phyloP scores from a whole-genome alignment of 2,329 filamentous ascomycete species.

The Cytospora chrysosperma region DNA sequence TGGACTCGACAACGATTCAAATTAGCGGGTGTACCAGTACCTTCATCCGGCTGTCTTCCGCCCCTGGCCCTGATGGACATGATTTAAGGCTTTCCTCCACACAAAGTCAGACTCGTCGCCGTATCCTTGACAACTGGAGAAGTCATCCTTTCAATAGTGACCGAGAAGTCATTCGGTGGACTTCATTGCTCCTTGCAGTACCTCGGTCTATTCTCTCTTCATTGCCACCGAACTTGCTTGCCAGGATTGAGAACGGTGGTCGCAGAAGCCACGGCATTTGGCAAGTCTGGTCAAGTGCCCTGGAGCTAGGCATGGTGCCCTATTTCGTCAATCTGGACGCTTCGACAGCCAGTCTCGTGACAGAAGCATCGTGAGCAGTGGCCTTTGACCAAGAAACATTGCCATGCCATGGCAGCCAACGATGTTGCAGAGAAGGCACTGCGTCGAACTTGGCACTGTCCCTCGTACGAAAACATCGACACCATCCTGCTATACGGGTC shows the following conservation, averaged over 20 bases:
- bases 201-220: not conserved
- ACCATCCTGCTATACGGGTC: not conserved
- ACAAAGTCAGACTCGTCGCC: no score
- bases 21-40: not conserved
- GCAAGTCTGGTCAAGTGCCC: not conserved
- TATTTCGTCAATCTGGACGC: not conserved
- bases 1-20: no score
- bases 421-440: not conserved
- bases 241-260: not conserved
- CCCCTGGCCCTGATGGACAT: not conserved
- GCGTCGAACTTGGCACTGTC: not conserved
- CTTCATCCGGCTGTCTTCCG: not conserved
- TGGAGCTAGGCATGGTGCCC: no score
- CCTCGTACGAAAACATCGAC: not conserved
- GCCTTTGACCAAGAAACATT: not conserved
- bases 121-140: no score
- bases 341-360: not conserved
- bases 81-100: no score
- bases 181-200: not conserved
- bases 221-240: not conserved
- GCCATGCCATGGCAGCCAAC: not conserved
- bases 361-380: not conserved
- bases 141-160: no score
- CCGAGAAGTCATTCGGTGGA: no score
- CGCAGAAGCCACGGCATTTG: no score